Evolutionary conservation across 2,329 filamentous ascomycete genomes (phyloP), one percentile per base, ranked within the genome.

Genomic region (Rutstroemia sydowiana): DNA sequence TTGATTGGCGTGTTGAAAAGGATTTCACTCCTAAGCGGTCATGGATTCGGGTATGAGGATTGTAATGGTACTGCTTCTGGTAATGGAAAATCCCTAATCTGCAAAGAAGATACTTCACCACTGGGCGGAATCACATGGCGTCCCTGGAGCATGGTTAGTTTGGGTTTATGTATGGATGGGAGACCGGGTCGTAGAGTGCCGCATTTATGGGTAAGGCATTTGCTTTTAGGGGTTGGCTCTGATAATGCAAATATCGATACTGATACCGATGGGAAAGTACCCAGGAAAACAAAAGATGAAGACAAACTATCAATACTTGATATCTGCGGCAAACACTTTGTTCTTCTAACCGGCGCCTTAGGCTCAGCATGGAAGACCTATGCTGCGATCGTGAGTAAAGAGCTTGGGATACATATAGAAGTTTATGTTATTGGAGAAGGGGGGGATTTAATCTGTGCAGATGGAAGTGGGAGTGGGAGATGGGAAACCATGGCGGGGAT

Each of bases 161-260:
- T 59, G 34, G 16, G 57, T 53, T 14, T 69, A 54, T 51, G 36
- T 23, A 10, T 69, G 47, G 23, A 60, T 56, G 46, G 65, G 31
- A 48, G 55, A 41, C 64, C 68, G 16, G 67, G 68, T 11, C 65
- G 59, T 5, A 59, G 65, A 46, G 57, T 61, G 8, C 65, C 67
- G 9, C 67, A 70, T 59, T 36, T 68, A 14, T 68, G 64, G 60
- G 18, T 21, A 20, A 6, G 16, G 36, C n/a, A n/a, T n/a, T n/a
- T n/a, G n/a, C n/a, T n/a, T n/a, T n/a, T n/a, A n/a, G n/a, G n/a
- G n/a, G n/a, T n/a, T n/a, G n/a, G n/a, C n/a, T n/a, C n/a, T n/a
- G n/a, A n/a, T n/a, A n/a, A n/a, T n/a, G n/a, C n/a, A n/a, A n/a
- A n/a, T n/a, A n/a, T n/a, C n/a, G n/a, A n/a, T n/a, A n/a, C n/a